These are phyloP conservation scores for Populus nigra DNA, from an alignment of 345 rosid species.

Conservation along the genomic window DNA sequence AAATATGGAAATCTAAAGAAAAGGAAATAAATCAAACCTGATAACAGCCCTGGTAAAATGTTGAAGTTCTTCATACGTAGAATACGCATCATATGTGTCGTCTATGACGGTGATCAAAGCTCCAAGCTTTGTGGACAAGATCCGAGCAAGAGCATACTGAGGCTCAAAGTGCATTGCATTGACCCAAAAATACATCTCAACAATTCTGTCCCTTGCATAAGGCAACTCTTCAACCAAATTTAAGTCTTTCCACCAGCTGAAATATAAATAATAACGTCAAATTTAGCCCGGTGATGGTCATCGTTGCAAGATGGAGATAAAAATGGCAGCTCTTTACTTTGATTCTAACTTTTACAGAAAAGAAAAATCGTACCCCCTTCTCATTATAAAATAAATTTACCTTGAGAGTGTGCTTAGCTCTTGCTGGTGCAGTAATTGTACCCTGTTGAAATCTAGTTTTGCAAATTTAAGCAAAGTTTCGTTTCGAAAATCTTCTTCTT, in stretches of 20 bases:
- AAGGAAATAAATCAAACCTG: background rate
- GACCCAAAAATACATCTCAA: slow-evolving; percentile 7
- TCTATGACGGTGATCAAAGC: background rate
- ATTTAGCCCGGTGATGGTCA: background rate
- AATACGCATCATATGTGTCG: slow-evolving; percentile 14
- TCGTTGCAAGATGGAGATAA: background rate
- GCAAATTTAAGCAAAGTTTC: slow-evolving; percentile 13
- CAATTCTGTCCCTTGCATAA: slow-evolving; percentile 16
- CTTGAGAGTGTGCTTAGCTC: background rate
- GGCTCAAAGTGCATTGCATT: background rate
- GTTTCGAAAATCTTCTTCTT: slow-evolving; percentile 1
- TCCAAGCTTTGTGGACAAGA: background rate
- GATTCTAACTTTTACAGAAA: too few relatives aligned
- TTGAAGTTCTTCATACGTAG: slow-evolving; percentile 1
- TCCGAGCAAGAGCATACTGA: background rate
- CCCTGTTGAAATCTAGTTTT: slow-evolving; percentile 10
- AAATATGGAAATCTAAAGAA: too few relatives aligned
- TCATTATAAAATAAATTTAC: background rate
- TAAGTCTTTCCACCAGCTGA: slow-evolving; percentile 18
- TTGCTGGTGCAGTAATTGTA: slow-evolving; percentile 9
- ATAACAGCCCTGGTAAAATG: background rate
- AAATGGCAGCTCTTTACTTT: background rate
- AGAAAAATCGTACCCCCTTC: too few relatives aligned
- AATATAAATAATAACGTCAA: background rate
- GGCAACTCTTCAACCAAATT: background rate